Percentiles rank a stretch among this genome's conserved stretches.
These are phyloP conservation scores for Crithidia brevicula DNA, from an alignment of 208 protist species.

Conservation along the genomic window DNA sequence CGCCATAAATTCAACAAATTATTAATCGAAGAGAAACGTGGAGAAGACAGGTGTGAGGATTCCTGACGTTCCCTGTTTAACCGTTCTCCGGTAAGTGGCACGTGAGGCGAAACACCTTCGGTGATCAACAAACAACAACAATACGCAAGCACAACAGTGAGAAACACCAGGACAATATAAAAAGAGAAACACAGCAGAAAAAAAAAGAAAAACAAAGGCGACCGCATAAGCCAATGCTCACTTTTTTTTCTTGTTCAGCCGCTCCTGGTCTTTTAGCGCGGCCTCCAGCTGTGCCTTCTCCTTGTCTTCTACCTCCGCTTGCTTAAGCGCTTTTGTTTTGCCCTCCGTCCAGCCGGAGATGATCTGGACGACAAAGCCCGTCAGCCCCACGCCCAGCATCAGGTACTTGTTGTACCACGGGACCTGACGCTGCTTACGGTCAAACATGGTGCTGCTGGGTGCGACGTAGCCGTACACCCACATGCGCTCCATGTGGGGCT, in stretches of 20 bases:
- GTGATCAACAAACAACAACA: background rate
- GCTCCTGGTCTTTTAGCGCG: constrained; percentile 10
- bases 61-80: too few relatives aligned
- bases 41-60: too few relatives aligned
- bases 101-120: too few relatives aligned
- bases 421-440: constrained; percentile 26
- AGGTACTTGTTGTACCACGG: constrained; percentile 37
- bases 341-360: constrained; percentile 45
- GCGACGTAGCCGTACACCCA: constrained; percentile 71
- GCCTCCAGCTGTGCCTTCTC: constrained; percentile 36
- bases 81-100: too few relatives aligned
- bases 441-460: constrained; percentile 41
- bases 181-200: constrained; percentile 14
- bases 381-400: constrained; percentile 30
- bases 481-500: constrained; percentile 39
- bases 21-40: too few relatives aligned
- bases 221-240: background rate
- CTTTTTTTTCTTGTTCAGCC: constrained; percentile 18
- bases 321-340: constrained; percentile 28
- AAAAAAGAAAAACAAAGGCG: constrained; percentile 15
- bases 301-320: constrained; percentile 8
- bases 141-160: too few relatives aligned
- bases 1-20: too few relatives aligned
- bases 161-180: background rate
- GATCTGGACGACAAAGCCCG: constrained; percentile 53